phyloP scores from a whole-genome alignment of 352 stramenopile genomes.

The Aphanomyces astaci region DNA sequence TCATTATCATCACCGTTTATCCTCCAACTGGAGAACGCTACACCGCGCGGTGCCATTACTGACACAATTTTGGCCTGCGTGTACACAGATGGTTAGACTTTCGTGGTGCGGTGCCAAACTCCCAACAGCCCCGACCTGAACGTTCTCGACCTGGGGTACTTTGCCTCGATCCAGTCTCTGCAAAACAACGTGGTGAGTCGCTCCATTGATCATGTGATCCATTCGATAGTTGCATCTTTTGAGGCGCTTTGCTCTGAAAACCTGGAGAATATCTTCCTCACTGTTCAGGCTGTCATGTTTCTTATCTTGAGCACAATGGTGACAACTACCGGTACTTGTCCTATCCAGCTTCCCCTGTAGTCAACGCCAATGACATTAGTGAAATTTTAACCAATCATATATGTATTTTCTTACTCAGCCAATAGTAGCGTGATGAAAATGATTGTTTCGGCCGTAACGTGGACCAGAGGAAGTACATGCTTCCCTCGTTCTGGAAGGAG shows the following conservation, averaged over 20 bases:
- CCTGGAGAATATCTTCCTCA: slow-evolving; percentile 18
- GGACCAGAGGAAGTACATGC: too few species aligned
- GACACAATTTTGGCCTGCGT: slow-evolving; percentile 24
- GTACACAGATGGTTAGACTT: slow-evolving; percentile 24
- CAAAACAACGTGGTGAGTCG: background rate
- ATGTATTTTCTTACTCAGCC: background rate
- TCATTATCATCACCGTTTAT: too few species aligned
- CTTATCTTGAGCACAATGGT: background rate
- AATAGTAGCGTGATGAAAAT: background rate
- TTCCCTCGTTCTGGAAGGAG: too few species aligned
- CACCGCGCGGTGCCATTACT: slow-evolving; percentile 6
- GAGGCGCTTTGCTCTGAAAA: background rate
- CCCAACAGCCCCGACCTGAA: too few species aligned
- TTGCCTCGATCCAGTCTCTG: too few species aligned
- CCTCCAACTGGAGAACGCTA: slow-evolving; percentile 31
- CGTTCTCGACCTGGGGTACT: too few species aligned
- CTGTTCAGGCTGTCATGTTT: slow-evolving; percentile 18
- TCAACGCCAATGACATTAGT: background rate
- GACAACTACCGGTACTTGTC: slow-evolving; percentile 1
- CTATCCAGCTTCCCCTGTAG: background rate
- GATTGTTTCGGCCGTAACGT: background rate
- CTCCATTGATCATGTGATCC: slow-evolving; percentile 3
- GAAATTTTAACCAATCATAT: too few species aligned
- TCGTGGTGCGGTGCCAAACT: too few species aligned
- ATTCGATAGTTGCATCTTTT: background rate